Base-by-base conservation (phyloP, 192 early-diverging fungal species). In the Linnemannia hyalina region DNA sequence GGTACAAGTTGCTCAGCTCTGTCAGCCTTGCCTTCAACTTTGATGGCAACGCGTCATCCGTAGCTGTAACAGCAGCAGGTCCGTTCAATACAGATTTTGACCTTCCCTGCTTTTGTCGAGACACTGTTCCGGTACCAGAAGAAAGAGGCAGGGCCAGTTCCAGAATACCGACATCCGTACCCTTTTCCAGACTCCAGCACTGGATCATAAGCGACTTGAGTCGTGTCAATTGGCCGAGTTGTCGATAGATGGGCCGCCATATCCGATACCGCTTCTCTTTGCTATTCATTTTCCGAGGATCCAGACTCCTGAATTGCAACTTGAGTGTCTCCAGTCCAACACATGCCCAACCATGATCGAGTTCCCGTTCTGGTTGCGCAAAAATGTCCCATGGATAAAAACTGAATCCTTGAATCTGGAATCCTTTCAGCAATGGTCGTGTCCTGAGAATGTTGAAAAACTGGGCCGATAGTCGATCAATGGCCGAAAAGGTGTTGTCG, bases 371-470 rank as follows among this genome's bases (percentile, higher is more conserved):
- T 41, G 70, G 41, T 22, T 71, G 70, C n/a, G 70, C 70, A 44
- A 71, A 71, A 13, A 71, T 38, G 22, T 71, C 38, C 40, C 40
- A 71, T 3, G 70, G 70, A 11, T 9, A n/a, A 42, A 71, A 38
- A 22, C 23, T 26, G 70, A 42, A 42, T 22, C 70, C 70, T 13
- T 42, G 70, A 3, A 71, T 13, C 20, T 42, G 38, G 16, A 36
- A 71, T 26, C 38, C 41, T 22, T 40, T 71, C 40, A 71, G 70
- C 11, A 71, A 26, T 23, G 70, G 70, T 26, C 70, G 35, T 42
- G 70, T 71, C 70, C 35, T 38, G 41, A 71, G 70, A 41, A 71
- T 71, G 20, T 42, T 71, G 70, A 41, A 38, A 13, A 71, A 40
- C 1, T 38, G 41, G 10, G 26, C 29, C 4, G 60, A 32, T 11